These are phyloP conservation scores for Omphalotus guepiniiformis DNA, from an alignment of 768 basidiomycete genomes.

Conservation along the genomic window DNA sequence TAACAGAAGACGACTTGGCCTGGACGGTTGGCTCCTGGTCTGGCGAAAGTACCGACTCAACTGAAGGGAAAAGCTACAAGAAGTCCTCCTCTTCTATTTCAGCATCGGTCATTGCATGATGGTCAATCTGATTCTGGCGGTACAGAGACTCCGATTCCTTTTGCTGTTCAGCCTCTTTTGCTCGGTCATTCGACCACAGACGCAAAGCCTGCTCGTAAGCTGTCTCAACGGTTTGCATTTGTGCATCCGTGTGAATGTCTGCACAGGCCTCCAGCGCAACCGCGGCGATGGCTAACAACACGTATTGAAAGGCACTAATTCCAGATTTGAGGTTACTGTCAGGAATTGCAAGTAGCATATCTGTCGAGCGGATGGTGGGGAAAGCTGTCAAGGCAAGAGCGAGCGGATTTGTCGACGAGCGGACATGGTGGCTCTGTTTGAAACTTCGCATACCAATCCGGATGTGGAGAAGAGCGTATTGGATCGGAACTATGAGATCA, in stretches of 20 bases:
- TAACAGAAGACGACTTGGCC: conserved; percentile 7
- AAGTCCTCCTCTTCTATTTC: conserved; percentile 85
- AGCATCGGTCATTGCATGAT: conserved; percentile 58
- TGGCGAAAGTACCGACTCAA: conserved; percentile 48
- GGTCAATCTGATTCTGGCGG: conserved; percentile 51
- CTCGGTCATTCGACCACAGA: conserved; percentile 83
- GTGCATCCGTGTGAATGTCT: conserved; percentile 29
- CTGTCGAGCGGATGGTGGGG: conserved; percentile 48
- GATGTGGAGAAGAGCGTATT: conserved; percentile 58
- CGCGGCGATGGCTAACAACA: conserved; percentile 48
- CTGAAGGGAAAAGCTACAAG: conserved; percentile 79
- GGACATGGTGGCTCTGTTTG: conserved; percentile 20
- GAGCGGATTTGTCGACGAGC: conserved; percentile 18
- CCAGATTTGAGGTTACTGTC: not conserved
- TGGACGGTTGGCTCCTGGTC: not conserved
- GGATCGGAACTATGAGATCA: conserved; percentile 69
- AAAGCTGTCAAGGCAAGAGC: conserved; percentile 43
- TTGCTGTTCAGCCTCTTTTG: conserved; percentile 60
- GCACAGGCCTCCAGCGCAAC: conserved; percentile 39
- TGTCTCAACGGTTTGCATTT: conserved; percentile 36
- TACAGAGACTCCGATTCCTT: conserved; percentile 73
- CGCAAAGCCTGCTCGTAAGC: conserved; percentile 67
- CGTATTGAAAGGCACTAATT: conserved; percentile 32
- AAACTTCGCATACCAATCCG: conserved; percentile 69
- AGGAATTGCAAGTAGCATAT: conserved; percentile 23